Conservation (phyloP, 176 grass and related monocot species). For the Oryza australiensis region DNA sequence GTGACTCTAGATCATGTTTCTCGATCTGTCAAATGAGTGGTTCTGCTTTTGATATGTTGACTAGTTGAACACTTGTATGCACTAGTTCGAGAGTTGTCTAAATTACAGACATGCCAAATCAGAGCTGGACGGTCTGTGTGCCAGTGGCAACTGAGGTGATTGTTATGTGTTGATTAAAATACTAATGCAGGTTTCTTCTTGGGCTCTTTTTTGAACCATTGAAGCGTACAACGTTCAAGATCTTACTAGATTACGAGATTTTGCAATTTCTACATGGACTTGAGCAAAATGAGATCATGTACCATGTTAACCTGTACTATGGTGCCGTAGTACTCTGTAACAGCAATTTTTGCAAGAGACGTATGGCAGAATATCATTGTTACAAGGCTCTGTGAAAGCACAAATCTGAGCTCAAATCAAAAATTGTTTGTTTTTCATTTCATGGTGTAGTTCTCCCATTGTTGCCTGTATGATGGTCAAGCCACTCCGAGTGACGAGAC, state of each 20-base stretch:
- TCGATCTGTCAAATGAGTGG: not conserved
- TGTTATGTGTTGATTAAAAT: not conserved
- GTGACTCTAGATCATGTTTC: not conserved
- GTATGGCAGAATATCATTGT: not conserved
- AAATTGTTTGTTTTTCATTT: conserved; percentile 1
- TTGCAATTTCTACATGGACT: not conserved
- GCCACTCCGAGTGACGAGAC: not conserved
- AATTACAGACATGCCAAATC: not conserved
- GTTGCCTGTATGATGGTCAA: not conserved
- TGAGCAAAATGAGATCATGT: not conserved
- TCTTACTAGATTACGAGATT: not conserved
- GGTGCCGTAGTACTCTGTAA: not conserved
- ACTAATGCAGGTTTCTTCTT: not conserved
- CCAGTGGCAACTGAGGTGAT: not conserved
- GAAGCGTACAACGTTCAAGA: not conserved
- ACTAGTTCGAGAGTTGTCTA: not conserved
- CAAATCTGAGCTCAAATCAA: not conserved
- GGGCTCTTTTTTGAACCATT: not conserved
- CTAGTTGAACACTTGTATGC: not conserved
- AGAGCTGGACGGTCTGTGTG: not conserved
- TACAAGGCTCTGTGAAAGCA: not conserved
- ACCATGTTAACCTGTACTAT: not conserved
- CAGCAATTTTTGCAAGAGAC: conserved; percentile 9
- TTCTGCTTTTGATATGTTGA: not conserved
- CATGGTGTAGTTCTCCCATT: not conserved